Percentiles rank a stretch among this genome's conserved stretches.
Evolutionary conservation across 2,329 filamentous ascomycete genomes (phyloP).

Genomic region (Xylaria sp.): DNA sequence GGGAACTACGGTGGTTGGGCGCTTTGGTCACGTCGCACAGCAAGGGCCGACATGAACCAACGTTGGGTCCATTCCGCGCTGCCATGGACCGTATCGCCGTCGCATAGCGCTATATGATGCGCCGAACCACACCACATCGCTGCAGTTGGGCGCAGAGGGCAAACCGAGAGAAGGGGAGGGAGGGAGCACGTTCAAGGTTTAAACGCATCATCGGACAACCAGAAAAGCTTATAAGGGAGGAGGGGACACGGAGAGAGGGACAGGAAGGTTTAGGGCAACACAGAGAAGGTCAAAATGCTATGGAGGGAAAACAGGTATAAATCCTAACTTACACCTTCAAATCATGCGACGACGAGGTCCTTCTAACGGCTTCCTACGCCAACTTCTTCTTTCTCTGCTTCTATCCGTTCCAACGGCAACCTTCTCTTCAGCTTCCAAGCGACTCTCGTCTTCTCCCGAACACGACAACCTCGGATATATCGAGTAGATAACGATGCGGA

Average conservation of each 20-base stretch:
- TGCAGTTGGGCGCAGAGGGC: conserved; percentile 31
- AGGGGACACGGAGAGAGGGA: neutral
- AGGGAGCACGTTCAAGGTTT: conserved; percentile 2
- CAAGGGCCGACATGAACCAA: conserved; percentile 21
- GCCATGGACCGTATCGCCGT: conserved; percentile 20
- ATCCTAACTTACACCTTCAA: conserved; percentile 36
- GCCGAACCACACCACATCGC: conserved; percentile 33
- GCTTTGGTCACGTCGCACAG: conserved; percentile 24
- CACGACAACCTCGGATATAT: conserved; percentile 46
- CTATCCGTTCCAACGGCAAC: conserved; percentile 40
- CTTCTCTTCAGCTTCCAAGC: conserved; percentile 42
- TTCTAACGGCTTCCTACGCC: conserved; percentile 38
- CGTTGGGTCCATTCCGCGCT: conserved; percentile 18
- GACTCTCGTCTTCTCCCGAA: conserved; percentile 45
- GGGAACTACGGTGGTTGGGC: conserved; percentile 17
- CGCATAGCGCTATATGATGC: conserved; percentile 29
- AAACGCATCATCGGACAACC: conserved; percentile 18
- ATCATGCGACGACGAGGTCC: conserved; percentile 35
- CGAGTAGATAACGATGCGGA: conserved; percentile 36
- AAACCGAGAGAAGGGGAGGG: neutral
- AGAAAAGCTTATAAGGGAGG: neutral
- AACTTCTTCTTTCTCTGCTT: conserved; percentile 22
- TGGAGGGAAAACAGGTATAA: conserved; percentile 14
- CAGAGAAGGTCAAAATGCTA: conserved; percentile 1
- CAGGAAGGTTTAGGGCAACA: neutral